These are phyloP conservation scores for Chiua virens DNA, from an alignment of 768 basidiomycete genomes.

Conservation along the genomic window DNA sequence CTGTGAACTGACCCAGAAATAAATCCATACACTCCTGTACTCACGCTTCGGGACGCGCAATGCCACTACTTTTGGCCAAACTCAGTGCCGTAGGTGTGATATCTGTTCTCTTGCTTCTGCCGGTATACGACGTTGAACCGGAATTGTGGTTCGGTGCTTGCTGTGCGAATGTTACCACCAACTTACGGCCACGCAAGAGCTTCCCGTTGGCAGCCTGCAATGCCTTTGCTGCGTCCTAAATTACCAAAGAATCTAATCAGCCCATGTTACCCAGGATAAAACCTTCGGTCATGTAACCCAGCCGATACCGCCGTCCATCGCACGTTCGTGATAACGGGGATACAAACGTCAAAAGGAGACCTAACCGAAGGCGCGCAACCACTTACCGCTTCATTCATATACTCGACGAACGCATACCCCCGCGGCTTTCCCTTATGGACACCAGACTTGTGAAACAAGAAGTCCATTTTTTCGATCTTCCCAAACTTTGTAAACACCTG, in stretches of 20 bases:
- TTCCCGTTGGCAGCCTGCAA: conserved; percentile 72
- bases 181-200: conserved; percentile 80
- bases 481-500: conserved; percentile 92
- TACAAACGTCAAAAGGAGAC: conserved; percentile 25
- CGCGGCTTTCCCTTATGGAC: conserved; percentile 87
- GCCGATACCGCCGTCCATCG: conserved; percentile 17
- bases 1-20: conserved; percentile 7
- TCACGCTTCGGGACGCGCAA: conserved; percentile 49
- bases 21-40: conserved; percentile 15
- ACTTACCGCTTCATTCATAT: conserved; percentile 75
- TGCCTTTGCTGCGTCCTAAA: conserved; percentile 86
- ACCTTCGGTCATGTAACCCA: conserved; percentile 23
- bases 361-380: conserved; percentile 15
- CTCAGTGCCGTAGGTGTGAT: conserved; percentile 83
- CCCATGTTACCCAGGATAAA: conserved; percentile 1
- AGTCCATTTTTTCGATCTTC: conserved; percentile 90
- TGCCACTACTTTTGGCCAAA: conserved; percentile 72
- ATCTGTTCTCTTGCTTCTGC: conserved; percentile 50
- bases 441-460: conserved; percentile 92
- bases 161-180: conserved; percentile 90
- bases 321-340: conserved; percentile 19
- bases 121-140: conserved; percentile 33
- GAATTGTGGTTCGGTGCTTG: conserved; percentile 58
- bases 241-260: conserved; percentile 23
- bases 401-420: conserved; percentile 95